Conservation (phyloP, 352 stramenopile species). For the Poterioochromonas sp. region DNA sequence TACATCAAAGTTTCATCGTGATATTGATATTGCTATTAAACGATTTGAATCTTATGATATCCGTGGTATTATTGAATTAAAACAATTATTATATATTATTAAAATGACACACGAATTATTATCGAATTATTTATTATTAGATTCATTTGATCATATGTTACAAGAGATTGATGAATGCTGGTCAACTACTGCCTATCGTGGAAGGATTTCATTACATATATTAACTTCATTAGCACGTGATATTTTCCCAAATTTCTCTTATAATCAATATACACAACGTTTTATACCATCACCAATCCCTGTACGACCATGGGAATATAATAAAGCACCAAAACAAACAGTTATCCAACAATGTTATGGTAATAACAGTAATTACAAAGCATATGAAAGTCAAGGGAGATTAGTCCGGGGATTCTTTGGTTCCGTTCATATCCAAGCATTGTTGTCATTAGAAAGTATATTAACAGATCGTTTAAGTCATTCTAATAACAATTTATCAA, state of each 20-base stretch:
- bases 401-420: conserved; percentile 38
- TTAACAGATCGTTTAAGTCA: too few relatives aligned
- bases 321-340: background rate
- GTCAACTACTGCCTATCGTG: conserved; percentile 35
- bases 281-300: conserved; percentile 49
- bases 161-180: conserved; percentile 42
- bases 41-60: conserved; percentile 55
- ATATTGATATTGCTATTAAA: conserved; percentile 47
- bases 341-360: conserved; percentile 40
- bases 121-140: conserved; percentile 45
- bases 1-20: conserved; percentile 50
- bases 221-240: conserved; percentile 51
- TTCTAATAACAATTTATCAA: too few relatives aligned
- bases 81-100: conserved; percentile 47
- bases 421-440: conserved; percentile 39
- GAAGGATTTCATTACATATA: conserved; percentile 53
- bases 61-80: conserved; percentile 53
- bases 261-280: conserved; percentile 47
- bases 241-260: conserved; percentile 56
- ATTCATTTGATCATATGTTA: conserved; percentile 44
- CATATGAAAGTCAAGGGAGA: conserved; percentile 36
- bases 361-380: conserved; percentile 41
- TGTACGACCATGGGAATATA: conserved; percentile 35
- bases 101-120: conserved; percentile 44
- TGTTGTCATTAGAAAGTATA: too few relatives aligned